Conservation (phyloP, 306 rosid genomes). For the Rosa persica region DNA sequence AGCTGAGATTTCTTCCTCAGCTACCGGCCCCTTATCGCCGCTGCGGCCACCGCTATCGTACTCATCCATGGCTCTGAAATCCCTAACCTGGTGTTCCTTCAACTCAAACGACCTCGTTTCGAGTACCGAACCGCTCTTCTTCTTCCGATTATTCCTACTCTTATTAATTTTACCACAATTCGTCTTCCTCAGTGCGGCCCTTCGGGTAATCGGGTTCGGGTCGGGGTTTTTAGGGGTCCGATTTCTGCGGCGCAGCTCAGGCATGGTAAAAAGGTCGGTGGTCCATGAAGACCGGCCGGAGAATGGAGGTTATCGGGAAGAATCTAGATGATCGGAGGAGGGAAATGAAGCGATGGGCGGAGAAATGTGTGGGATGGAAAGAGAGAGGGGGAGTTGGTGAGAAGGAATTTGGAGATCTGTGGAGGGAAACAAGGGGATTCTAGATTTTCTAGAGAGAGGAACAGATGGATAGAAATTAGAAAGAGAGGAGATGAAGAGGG, state of each 20-base stretch:
- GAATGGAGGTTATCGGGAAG: constrained; percentile 19
- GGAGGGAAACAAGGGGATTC: constrained; percentile 39
- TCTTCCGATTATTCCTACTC: constrained; percentile 35
- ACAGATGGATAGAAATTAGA: not conserved
- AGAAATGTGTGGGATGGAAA: not conserved
- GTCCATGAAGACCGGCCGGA: constrained; percentile 41
- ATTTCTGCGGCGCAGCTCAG: constrained; percentile 47
- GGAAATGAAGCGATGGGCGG: not conserved
- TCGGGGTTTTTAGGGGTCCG: constrained; percentile 25
- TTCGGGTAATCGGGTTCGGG: constrained; percentile 32
- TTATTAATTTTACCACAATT: not conserved
- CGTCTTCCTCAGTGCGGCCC: constrained; percentile 5
- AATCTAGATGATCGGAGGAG: constrained; percentile 29
- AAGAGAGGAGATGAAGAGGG: not conserved
- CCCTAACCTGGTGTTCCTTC: constrained; percentile 21
- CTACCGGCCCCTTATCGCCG: constrained; percentile 60
- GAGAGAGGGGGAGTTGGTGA: constrained; percentile 2
- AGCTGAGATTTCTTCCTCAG: constrained; percentile 67
- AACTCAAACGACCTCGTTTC: constrained; percentile 32
- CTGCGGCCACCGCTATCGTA: constrained; percentile 74
- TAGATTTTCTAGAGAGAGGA: constrained; percentile 24
- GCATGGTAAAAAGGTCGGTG: constrained; percentile 37
- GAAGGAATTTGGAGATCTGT: constrained; percentile 45
- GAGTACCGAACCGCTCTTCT: not conserved
- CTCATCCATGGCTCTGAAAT: constrained; percentile 62